These are phyloP conservation scores for Verticillium klebahnii DNA, from an alignment of 2,329 filamentous ascomycete genomes.

Conservation along the genomic window DNA sequence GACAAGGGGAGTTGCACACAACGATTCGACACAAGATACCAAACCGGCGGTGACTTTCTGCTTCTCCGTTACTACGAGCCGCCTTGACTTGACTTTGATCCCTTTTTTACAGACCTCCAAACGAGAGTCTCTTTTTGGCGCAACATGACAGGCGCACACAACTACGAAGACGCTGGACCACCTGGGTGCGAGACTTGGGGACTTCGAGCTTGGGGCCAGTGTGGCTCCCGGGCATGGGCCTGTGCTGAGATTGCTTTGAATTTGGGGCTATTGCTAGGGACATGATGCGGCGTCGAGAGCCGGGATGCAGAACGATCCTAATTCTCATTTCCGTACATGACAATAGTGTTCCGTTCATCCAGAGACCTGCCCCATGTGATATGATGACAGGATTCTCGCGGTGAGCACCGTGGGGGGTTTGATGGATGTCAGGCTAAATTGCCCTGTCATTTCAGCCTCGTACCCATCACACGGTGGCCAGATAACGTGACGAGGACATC, in stretches of 20 bases:
- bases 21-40: neutral
- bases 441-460: neutral
- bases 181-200: neutral
- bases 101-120: neutral
- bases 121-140: too few species aligned
- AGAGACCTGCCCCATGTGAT: neutral
- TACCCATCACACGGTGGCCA: neutral
- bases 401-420: neutral
- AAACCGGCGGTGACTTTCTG: neutral
- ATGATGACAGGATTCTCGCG: neutral
- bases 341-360: neutral
- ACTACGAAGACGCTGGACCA: neutral
- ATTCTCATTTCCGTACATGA: neutral
- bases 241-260: neutral
- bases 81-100: neutral
- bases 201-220: neutral
- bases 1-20: neutral
- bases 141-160: neutral
- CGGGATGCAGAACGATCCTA: neutral
- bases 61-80: neutral
- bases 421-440: neutral
- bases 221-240: neutral
- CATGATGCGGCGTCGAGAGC: neutral
- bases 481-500: neutral
- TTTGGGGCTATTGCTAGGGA: neutral